Percentiles rank a stretch among this genome's conserved stretches.
phyloP scores from a whole-genome alignment of 2,329 filamentous ascomycete genomes.

The Monilinia polystroma region DNA sequence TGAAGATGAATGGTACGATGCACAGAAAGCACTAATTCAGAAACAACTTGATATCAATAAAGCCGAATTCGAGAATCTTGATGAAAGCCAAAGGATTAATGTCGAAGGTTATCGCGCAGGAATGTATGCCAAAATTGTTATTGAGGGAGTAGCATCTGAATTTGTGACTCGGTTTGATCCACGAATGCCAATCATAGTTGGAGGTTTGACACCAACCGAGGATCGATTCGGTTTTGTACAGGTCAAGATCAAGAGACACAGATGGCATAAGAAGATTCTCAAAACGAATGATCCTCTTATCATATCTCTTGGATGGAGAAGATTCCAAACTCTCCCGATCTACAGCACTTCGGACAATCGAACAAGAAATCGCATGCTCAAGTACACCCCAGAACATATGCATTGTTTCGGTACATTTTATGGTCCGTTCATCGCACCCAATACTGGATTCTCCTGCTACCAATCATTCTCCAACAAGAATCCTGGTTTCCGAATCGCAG shows the following conservation, averaged over 20 bases:
- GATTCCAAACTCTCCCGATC: slow-evolving; percentile 88
- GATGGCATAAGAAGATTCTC: slow-evolving; percentile 99
- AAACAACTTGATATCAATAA: slow-evolving; percentile 98
- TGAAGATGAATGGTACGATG: slow-evolving; percentile 98
- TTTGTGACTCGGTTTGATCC: slow-evolving; percentile 82
- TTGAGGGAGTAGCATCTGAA: slow-evolving; percentile 87
- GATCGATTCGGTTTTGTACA: slow-evolving; percentile 95
- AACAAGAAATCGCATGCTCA: slow-evolving; percentile 94
- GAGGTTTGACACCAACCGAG: slow-evolving; percentile 89
- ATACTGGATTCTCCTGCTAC: slow-evolving; percentile 92
- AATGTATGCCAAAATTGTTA: slow-evolving; percentile 86
- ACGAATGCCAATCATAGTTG: slow-evolving; percentile 79
- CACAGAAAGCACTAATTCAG: slow-evolving; percentile 90
- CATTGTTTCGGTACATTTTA: slow-evolving; percentile 97
- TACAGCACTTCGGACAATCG: slow-evolving; percentile 95
- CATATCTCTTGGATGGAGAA: slow-evolving; percentile 92
- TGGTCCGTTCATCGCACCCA: slow-evolving; percentile 89
- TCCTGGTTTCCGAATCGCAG: slow-evolving; percentile 89
- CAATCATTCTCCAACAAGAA: slow-evolving; percentile 83
- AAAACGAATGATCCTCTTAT: slow-evolving; percentile 98
- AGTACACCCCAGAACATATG: slow-evolving; percentile 99
- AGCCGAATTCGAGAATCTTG: slow-evolving; percentile 83
- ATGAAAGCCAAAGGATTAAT: slow-evolving; percentile 75
- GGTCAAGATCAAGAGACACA: slow-evolving; percentile 91
- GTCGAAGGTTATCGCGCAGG: slow-evolving; percentile 92